Percentiles rank a stretch among this genome's conserved stretches.
These are phyloP conservation scores for Colletotrichum endophyticum DNA, from an alignment of 2,329 filamentous ascomycete genomes.

Conservation along the genomic window DNA sequence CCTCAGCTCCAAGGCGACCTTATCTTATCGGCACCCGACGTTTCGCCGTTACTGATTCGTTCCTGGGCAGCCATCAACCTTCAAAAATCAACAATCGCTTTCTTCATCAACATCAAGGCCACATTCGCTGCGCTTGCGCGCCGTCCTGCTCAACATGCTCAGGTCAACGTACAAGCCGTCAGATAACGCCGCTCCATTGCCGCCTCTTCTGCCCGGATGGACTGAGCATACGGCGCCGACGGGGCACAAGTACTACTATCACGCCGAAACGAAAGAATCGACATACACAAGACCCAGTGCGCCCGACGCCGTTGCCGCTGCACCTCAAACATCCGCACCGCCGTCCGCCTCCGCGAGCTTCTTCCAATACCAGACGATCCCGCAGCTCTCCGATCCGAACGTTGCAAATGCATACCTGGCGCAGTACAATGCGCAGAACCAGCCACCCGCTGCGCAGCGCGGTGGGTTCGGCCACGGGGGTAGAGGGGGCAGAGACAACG, in stretches of 20 bases:
- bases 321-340: neutral
- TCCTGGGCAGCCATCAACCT: neutral
- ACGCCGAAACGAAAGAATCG: conserved; percentile 80
- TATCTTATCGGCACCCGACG: conserved; percentile 8
- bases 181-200: conserved; percentile 38
- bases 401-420: conserved; percentile 67
- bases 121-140: neutral
- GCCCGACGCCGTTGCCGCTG: conserved; percentile 20
- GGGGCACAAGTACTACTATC: conserved; percentile 89
- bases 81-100: neutral
- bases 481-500: conserved; percentile 48
- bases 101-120: neutral
- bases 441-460: conserved; percentile 37
- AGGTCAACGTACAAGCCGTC: conserved; percentile 77
- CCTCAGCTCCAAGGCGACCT: neutral
- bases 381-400: conserved; percentile 56
- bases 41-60: neutral
- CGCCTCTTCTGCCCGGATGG: conserved; percentile 80
- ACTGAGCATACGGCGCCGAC: conserved; percentile 91
- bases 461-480: conserved; percentile 52
- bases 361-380: conserved; percentile 45
- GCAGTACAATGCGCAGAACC: conserved; percentile 50
- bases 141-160: conserved; percentile 57
- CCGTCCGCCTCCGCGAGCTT: conserved; percentile 39
- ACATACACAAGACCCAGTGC: conserved; percentile 80